Base-by-base conservation (phyloP, 306 rosid species). In the Trifolium fragiferum region DNA sequence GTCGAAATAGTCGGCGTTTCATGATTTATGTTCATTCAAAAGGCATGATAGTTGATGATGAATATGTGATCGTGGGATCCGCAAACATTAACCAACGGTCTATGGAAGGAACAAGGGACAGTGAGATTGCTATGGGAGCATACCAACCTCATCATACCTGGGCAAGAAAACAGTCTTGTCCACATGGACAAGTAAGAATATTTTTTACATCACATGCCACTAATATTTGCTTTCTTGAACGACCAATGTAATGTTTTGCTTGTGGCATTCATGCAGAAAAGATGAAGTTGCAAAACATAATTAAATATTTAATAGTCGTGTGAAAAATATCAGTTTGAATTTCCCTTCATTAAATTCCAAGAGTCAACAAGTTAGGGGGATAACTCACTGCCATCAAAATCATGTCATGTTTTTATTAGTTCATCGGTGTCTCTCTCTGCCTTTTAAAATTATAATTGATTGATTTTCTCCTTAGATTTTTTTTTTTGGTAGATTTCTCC, bases 81-180 rank as follows among this genome's bases (percentile, higher is more conserved):
- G 98, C 98, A 15, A 94, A 94, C 85, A 94, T 94, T 81, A 94
- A 94, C 73, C 97, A 91, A 76, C 96, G 97, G 38, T 91, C 97
- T 30, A 87, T 94, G 98, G 97, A 94, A 83, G 97, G 97, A 69
- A 94, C 98, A 44, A 94, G 98, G 79, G 98, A 94, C 85, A 94
- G 97, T 55, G 98, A 94, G 85, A 91, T 94, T 74, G 98, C 98
- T 55, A 94, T 94, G 96, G 98, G 98, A 72, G 89, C 96, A 32
- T 94, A 87, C 81, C 97, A 94, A 82, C 97, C 95, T 53, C 78
- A 88, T 59, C 77, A 90, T 84, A 90, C 96, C 8, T 91, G 97
- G 97, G 96, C 90, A 65, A 84, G 86, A 74, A 82, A 82, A 64
- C 20, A 21, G 15, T 63, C 86, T 23, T 82, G 61, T 67, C 98